phyloP scores from a whole-genome alignment of 306 rosid genomes.

The Glycine soja region DNA sequence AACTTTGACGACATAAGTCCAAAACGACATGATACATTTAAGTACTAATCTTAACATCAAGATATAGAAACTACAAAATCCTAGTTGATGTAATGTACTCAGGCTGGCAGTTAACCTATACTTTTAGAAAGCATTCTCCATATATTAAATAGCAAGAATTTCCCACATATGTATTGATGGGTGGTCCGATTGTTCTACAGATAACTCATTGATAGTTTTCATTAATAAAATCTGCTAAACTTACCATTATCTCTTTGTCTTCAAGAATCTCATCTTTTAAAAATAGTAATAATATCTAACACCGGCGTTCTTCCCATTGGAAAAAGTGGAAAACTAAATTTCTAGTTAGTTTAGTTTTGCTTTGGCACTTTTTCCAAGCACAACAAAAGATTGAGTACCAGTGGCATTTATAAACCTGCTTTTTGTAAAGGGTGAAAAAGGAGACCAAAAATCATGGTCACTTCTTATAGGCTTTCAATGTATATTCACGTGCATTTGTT shows the following conservation, averaged over 20 bases:
- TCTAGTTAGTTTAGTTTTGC: constrained; percentile 11
- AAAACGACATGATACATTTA: no score
- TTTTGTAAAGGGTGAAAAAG: background rate
- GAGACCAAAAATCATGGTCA: constrained; percentile 24
- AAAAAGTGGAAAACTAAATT: constrained; percentile 16
- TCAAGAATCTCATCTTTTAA: background rate
- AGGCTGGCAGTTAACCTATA: no score
- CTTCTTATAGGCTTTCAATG: constrained; percentile 13
- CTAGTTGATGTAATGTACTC: no score
- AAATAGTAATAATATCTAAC: background rate
- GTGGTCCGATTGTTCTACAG: no score
- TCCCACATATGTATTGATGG: no score
- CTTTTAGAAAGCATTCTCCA: no score
- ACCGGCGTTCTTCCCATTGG: constrained; percentile 13
- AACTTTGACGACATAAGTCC: no score
- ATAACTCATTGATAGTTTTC: no score
- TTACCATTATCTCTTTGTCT: background rate
- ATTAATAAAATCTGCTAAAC: no score
- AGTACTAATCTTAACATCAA: no score
- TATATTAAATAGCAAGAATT: no score
- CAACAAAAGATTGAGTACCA: background rate
- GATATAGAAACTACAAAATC: no score
- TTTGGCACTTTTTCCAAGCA: background rate
- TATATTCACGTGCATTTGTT: background rate
- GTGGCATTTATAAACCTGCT: constrained; percentile 9